Evolutionary conservation across 23 red algal species (phyloP).

Genomic region (Agarophyton chilense): DNA sequence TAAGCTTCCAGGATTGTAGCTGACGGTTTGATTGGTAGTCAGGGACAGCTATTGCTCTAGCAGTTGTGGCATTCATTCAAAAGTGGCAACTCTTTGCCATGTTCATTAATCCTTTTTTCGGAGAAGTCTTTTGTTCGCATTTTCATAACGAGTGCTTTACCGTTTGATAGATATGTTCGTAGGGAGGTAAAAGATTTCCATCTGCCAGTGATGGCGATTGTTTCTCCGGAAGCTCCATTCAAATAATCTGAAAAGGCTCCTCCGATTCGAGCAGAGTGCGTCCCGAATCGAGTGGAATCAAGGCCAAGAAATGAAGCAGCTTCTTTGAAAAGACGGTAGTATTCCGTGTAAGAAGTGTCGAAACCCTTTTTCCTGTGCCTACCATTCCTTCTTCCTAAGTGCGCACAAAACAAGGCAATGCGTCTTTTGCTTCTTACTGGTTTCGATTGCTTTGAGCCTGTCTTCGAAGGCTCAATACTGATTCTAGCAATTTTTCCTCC

Average conservation of each 20-base stretch:
- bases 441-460: background rate
- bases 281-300: background rate
- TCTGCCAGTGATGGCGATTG: background rate
- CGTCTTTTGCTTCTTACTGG: background rate
- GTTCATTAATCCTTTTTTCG: no score
- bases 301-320: background rate
- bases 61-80: no score
- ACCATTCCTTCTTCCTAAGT: background rate
- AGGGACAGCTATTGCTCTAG: no score
- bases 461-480: background rate
- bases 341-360: background rate
- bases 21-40: no score
- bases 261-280: constrained; percentile 34
- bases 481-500: background rate
- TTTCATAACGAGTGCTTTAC: background rate
- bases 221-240: constrained; percentile 13
- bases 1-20: no score
- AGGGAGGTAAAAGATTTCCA: constrained; percentile 6
- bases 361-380: background rate
- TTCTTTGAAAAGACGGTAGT: background rate
- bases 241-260: background rate
- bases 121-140: no score
- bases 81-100: no score
- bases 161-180: background rate
- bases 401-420: background rate